These are phyloP conservation scores for Trichoderma guizhouense DNA, from an alignment of 2,329 filamentous ascomycete species.

Conservation along the genomic window DNA sequence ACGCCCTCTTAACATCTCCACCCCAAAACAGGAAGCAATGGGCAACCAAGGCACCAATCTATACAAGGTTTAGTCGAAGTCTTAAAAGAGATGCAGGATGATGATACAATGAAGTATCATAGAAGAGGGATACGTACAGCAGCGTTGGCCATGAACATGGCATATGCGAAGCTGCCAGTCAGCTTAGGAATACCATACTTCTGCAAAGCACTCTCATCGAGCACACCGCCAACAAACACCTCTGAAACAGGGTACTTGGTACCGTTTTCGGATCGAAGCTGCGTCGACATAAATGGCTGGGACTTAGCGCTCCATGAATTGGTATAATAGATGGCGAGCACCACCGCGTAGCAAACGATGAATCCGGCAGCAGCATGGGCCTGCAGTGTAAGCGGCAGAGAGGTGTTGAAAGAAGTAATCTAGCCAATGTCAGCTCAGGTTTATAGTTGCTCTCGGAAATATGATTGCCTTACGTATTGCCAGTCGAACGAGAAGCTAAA, in stretches of 20 bases:
- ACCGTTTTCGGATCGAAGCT: constrained; percentile 40
- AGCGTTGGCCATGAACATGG: constrained; percentile 55
- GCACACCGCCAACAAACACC: constrained; percentile 40
- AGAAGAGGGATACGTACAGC: constrained; percentile 40
- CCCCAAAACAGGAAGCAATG: constrained; percentile 56
- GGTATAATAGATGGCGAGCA: constrained; percentile 51
- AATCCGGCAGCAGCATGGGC: constrained; percentile 44
- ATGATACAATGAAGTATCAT: not conserved
- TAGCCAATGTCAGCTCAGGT: not conserved
- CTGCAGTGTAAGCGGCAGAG: constrained; percentile 51
- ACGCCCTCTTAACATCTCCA: constrained; percentile 44
- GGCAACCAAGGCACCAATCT: constrained; percentile 53
- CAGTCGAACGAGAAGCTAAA: constrained; percentile 52
- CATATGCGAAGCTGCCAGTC: constrained; percentile 48
- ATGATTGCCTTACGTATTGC: constrained; percentile 37
- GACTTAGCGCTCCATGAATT: constrained; percentile 45
- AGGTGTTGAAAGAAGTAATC: constrained; percentile 51
- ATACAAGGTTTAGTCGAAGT: not conserved
- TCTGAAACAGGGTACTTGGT: constrained; percentile 37
- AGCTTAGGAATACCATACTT: constrained; percentile 46
- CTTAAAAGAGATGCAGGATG: accelerated
- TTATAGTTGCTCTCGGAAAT: not conserved
- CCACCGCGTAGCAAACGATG: constrained; percentile 46
- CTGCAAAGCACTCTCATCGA: constrained; percentile 41
- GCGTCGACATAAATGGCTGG: constrained; percentile 55